Evolutionary conservation across 2,329 filamentous ascomycete species (phyloP), one percentile per base, ranked within the genome.

Genomic region (Fusarium pininemorale): DNA sequence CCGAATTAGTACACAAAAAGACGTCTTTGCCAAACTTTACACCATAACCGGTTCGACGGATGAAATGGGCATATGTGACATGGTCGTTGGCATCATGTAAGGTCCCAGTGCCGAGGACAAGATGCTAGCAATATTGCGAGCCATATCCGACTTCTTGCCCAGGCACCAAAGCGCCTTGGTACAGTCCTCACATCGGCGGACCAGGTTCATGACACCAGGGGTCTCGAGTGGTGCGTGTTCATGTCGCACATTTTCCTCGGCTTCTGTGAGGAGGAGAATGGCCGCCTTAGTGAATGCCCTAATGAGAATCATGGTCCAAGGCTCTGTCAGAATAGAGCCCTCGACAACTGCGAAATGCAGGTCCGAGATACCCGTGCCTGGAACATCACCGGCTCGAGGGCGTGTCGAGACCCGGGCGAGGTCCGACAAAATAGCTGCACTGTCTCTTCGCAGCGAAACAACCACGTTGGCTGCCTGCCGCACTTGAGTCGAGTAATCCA

Each of bases 251-350:
- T 74, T 70, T 63, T 79, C 72, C 32, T 81, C 79, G 7, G 75
- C 78, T 38, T 79, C 80, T 13, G 84, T 80, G 10, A 89, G 73
- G 28, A 83, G 79, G 22, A 81, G 64, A 9, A 81, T 75, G 6
- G 80, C 84, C 1, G 87, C 85, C 74, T 85, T 87, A 30, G 85
- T 83, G 66, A 90, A 90, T 0, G 85, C 85, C 32, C 87, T 82
- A 48, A 89, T 85, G 35, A 90, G 79, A 6, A 90, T 85, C 44
- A 86, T 85, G 3, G 88, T 89, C 89, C 89, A 90, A 6, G 89
- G 89, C 72, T 90, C 89, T 2, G 88, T 89, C 63, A 91, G 76
- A n/a, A 91, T 82, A 3, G 88, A 86, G 6, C 86, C 87, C 66
- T 89, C 84, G 47, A 85, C 87, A 30, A 89, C 82, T 2, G 87